Evolutionary conservation across 352 stramenopile species (phyloP), one percentile per base, ranked within the genome.

Genomic region (Phytophthora uliginosa): DNA sequence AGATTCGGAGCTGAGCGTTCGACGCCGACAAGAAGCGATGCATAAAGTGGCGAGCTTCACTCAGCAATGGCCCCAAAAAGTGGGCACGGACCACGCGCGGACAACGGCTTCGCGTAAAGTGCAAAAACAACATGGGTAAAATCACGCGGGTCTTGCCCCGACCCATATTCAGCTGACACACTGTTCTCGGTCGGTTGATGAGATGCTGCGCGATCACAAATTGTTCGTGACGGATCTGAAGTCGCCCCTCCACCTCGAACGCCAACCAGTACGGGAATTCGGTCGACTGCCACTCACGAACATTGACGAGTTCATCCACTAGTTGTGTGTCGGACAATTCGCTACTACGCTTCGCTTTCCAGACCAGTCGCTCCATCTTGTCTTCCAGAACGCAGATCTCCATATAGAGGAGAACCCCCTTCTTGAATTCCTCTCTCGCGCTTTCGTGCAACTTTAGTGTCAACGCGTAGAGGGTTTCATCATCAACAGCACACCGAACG

Each of bases 151-250:
- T 97, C 76, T 97, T 97, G 26, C 92, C 92, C 31, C 88, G 73
- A 0, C 91, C 92, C 90, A 97, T 97, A 65, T 97, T 97, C 4
- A 98, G 80, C 59, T 98, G 90, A 10, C 87, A 92, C 12, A 97
- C 84, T 7, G 84, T 78, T 24, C 86, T 80, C 17, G 82, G 81
- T 12, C 86, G 73, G 8, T 89, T 50, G 40, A 97, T 86, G n/a
- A 98, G 70, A 50, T 97, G 86, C 26, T 81, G 60, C 7, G 88
- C 83, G 33, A 96, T 81, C 4, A 90, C 71, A 59, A 84, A 95
- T 63, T 98, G 90, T 38, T 95, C 87, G n/a, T 81, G 83, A 0
- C 89, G 82, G 33, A 97, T 98, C 66, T 95, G 86, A 15, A 98
- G 59, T 12, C 71, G 36, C 7, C 85, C 84, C 78, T 97, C 92